Evolutionary conservation across 2,329 filamentous ascomycete genomes (phyloP), one percentile per base, ranked within the genome.

Genomic region (Claviceps lovelessii): DNA sequence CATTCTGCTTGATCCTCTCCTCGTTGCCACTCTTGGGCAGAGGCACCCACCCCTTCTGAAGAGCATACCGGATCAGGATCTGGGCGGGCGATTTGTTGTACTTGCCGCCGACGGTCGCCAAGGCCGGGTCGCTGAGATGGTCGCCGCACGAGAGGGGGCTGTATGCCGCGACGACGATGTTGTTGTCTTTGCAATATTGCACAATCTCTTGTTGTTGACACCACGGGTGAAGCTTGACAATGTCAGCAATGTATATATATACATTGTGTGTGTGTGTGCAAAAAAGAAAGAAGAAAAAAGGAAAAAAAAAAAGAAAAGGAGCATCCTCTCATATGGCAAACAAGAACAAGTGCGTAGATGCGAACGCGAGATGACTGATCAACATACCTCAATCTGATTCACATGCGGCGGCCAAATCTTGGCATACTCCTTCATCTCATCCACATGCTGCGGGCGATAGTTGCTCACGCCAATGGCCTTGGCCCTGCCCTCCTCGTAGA

Each of bases 401-500:
- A 86, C 81, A 49, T 80, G 77, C n/a, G 85, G 85, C 51, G 84
- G 84, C 77, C 78, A 86, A 3, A 79, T 69, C 49, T 75, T 77
- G n/a, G 83, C 83, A 65, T 80, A 84, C 33, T 67, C 65, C 66
- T 80, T 83, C 72, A 88, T 74, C 67, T 85, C 81, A 63, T 88
- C 79, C 29, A 89, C 78, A 63, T 87, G 81, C 47, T 76, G 73
- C 50, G 83, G 76, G 2, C 83, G 81, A 61, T 79, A 89, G 63
- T 89, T 89, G 65, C 83, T 86, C 53, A 88, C 84, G 0, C 86
- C 85, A 61, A 89, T 87, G 42, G 76, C 76, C 67, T 75, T 80
- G 46, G 79, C 75, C 59, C 74, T 79, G 5, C 83, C 84, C 59
- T 82, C 77, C 15, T 73, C 69, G 56, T 80, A 70, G 45, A 85